Percentiles rank a stretch among this genome's conserved stretches.
Conservation (phyloP, 2,329 filamentous ascomycete genomes). For the Colletotrichum somersetense region DNA sequence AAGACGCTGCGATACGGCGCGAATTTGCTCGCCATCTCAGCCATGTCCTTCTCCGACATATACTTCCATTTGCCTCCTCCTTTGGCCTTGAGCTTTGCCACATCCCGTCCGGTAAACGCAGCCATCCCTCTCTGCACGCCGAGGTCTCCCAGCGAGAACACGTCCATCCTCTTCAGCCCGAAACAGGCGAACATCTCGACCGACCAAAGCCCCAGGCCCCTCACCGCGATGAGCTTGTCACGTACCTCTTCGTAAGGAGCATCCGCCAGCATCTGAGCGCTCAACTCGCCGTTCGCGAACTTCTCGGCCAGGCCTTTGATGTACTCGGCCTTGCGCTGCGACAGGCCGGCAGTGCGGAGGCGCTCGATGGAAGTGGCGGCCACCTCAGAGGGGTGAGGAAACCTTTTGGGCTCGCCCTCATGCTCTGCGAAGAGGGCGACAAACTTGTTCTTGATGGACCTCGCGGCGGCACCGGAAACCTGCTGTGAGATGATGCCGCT, state of each 20-base stretch:
- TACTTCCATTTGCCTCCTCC: constrained; percentile 91
- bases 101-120: constrained; percentile 83
- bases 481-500: constrained; percentile 97
- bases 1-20: constrained; percentile 90
- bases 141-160: constrained; percentile 91
- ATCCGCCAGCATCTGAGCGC: constrained; percentile 78
- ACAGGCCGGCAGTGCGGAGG: constrained; percentile 88
- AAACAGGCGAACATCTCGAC: constrained; percentile 99
- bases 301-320: constrained; percentile 86
- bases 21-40: constrained; percentile 83
- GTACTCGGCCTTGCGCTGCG: constrained; percentile 96
- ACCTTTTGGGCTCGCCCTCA: constrained; percentile 54
- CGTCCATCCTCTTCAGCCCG: constrained; percentile 92
- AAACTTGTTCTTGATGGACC: constrained; percentile 89
- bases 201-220: constrained; percentile 89
- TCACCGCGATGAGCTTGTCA: constrained; percentile 83
- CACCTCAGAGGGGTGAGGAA: constrained; percentile 84
- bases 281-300: constrained; percentile 81
- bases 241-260: constrained; percentile 90
- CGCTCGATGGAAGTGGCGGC: constrained; percentile 70
- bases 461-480: constrained; percentile 92
- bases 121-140: constrained; percentile 97
- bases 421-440: constrained; percentile 74
- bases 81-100: constrained; percentile 83
- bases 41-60: constrained; percentile 94